A percentile compares a stretch with the other conserved stretches of the same genome.
phyloP scores from a whole-genome alignment of 78 protist genomes.

The Polysphondylium violaceum region DNA sequence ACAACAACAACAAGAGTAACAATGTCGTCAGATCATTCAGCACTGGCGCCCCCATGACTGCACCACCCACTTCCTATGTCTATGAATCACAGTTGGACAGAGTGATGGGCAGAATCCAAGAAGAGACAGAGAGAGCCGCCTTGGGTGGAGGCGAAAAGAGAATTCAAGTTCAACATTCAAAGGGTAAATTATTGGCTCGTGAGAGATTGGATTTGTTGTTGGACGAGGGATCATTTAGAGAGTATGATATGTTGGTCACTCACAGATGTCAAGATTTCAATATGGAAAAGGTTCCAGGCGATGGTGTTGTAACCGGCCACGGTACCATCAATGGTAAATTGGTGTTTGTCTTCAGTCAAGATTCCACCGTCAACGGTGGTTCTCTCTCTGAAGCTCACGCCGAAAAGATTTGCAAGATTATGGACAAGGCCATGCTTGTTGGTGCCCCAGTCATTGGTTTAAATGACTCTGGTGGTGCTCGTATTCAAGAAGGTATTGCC shows the following conservation, averaged over 20 bases:
- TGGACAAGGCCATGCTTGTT: conserved; percentile 97
- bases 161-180: conserved; percentile 73
- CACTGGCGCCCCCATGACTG: too few relatives aligned
- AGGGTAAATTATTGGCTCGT: conserved; percentile 97
- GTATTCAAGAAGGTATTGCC: conserved; percentile 98
- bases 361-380: conserved; percentile 99
- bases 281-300: conserved; percentile 94
- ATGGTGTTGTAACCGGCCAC: conserved; percentile 97
- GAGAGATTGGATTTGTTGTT: conserved; percentile 95
- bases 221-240: conserved; percentile 94
- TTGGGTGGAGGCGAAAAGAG: conserved; percentile 80
- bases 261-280: conserved; percentile 97
- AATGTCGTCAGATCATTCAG: too few relatives aligned
- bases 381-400: conserved; percentile 97
- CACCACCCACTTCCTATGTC: too few relatives aligned
- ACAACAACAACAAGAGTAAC: too few relatives aligned
- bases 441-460: conserved; percentile 99
- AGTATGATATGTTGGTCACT: conserved; percentile 91
- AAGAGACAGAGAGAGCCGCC: conserved; percentile 58
- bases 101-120: conserved; percentile 73
- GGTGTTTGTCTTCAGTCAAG: conserved; percentile 97
- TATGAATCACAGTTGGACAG: conserved; percentile 8
- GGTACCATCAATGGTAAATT: conserved; percentile 97
- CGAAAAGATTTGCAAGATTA: conserved; percentile 98
- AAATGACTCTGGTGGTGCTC: conserved; percentile 98